Evolutionary conservation across 176 grass and related monocot genomes (phyloP), one percentile per base, ranked within the genome.

Genomic region (Musa schizocarpa): DNA sequence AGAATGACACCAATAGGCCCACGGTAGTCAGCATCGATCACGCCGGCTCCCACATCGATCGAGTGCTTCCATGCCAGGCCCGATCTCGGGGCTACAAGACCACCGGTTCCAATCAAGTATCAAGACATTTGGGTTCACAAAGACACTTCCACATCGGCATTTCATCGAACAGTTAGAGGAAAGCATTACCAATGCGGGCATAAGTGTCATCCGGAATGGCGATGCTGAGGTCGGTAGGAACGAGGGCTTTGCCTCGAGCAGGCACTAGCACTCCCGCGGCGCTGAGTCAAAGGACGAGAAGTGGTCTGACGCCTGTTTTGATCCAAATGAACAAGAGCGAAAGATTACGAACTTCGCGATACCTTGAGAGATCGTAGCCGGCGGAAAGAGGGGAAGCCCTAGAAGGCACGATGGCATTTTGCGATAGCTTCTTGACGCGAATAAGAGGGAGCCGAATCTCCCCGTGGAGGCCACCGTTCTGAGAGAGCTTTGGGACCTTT

Each of bases 331-430:
- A 5, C 8, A 52, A 8, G 4, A 26, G 11, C 14, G 8, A 2
- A 16, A 17, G 14, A 34, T 4, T 13, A 23, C 14, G 14, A 52
- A 25, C 1, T 2, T 27, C 16, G 10, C 52, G 21, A 16, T 81
- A 97, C 93, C 93, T 93, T 1, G 90, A 89, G 75, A 98, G 94
- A 79, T 98, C 94, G 81, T 93, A 98, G 62, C 94, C 90, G 50
- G 90, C 94, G 75, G 94, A 89, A 65, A 77, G 82, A 64, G 72
- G 61, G 17, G 93, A 97, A n/a, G 83, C 90, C 65, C 84, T 83
- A 20, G 85, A 88, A 23, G 93, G 93, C 56, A 97, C 53, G 63
- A 93, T 6, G 61, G 90, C 90, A 9, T 85, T 92, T 1, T 83
- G 48, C 65, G 94, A 98, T 56, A 97, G 90, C 82, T 88, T 93